Evolutionary conservation across 371 early-diverging fungal species (phyloP), one percentile per base, ranked within the genome.

Genomic region (Dichotomocladium elegans): DNA sequence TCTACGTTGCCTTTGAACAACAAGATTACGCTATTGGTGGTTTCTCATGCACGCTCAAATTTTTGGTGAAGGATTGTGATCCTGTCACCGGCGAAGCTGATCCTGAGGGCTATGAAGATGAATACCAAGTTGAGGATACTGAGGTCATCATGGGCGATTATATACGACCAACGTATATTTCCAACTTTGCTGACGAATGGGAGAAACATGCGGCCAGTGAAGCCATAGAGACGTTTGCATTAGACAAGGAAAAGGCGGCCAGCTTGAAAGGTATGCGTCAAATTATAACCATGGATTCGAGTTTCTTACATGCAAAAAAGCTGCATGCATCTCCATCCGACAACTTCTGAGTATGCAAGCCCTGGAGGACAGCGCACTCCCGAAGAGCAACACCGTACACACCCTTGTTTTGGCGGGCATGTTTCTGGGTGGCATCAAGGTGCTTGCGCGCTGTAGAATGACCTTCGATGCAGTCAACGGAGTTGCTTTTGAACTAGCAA

Each of bases 51-150:
- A 86, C 89, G 14, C 79, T 98, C 46, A 88, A 89, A 54, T 96
- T 94, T 59, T 69, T 88, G 7, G 86, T 92, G 40, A 94, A 92
- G 74, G 99, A 98, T 60, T 94, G 93, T 65, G 99, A 97, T 66
- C 95, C 98, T 27, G 76, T 83, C 9, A 91, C 91, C 9, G 90
- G 89, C 24, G 94, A 94, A 61, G 85, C 92, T 5, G 91, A 93
- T 57, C 91, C 90, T 29, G 87, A 88, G 57, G 98, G 98, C 14
- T 96, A 91, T 51, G 95, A 95, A 47, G 96, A 95, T 61, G 95
- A 95, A 68, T 96, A 96, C 68, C 80, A 79, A 64, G 85, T 95
- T 17, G 99, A 98, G 63, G 89, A 91, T 25, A 72, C 92, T 22
- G 94, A 97, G 15, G 62, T 96, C 22, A 61, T 81, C 9, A 83